A percentile compares a stretch with the other conserved stretches of the same genome.
Conservation (phyloP, 2,329 filamentous ascomycete genomes). For the Penicillium crustosum region DNA sequence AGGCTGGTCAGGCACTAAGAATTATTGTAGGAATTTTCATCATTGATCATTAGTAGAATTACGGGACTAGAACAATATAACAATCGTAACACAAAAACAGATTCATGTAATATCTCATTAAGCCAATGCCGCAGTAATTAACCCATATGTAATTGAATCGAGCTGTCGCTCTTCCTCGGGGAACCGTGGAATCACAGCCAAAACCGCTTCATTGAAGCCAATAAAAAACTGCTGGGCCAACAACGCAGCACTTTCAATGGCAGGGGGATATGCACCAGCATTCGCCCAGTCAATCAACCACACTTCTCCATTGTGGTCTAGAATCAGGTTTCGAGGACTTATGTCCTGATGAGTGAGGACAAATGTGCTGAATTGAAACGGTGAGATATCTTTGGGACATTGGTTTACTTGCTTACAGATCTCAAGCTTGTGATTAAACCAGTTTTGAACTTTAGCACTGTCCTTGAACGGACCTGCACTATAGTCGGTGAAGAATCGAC, state of each 20-base stretch:
- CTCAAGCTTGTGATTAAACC: conserved; percentile 32
- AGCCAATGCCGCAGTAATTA: conserved; percentile 20
- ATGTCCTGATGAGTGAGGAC: conserved; percentile 22
- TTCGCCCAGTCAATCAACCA: conserved; percentile 23
- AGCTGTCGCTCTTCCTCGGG: conserved; percentile 21
- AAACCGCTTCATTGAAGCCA: conserved; percentile 22
- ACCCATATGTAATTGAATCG: conserved; percentile 23
- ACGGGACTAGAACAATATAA: background rate
- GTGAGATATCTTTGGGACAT: conserved; percentile 15
- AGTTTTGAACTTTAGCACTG: conserved; percentile 19
- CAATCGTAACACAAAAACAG: background rate
- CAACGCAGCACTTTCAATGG: conserved; percentile 22
- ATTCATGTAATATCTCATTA: conserved; percentile 5
- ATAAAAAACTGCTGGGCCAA: conserved; percentile 15
- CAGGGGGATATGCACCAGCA: conserved; percentile 26
- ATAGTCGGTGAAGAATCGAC: conserved; percentile 26
- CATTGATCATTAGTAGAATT: background rate
- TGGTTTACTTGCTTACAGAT: conserved; percentile 18
- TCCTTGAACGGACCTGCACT: conserved; percentile 25
- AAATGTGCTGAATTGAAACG: conserved; percentile 19
- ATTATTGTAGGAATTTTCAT: background rate
- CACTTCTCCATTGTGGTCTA: conserved; percentile 12
- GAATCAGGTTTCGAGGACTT: conserved; percentile 24
- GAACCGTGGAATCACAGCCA: conserved; percentile 20
- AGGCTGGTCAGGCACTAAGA: background rate